These are phyloP conservation scores for Coccomyxa subellipsoidea DNA, from an alignment of 163 green algal genomes.

Conservation along the genomic window DNA sequence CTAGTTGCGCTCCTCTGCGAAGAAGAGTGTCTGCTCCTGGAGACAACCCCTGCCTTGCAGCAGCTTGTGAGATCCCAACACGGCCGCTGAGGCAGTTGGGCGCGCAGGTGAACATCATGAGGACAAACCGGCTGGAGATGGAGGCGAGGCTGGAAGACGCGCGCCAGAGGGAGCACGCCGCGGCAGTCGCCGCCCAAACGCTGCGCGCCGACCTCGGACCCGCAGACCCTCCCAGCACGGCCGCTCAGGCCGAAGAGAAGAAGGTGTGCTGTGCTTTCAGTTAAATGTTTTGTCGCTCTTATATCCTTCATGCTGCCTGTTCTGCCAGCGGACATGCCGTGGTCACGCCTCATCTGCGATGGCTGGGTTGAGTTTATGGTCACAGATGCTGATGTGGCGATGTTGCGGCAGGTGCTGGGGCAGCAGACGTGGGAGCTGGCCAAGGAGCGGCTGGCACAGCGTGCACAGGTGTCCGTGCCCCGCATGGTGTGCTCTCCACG, in stretches of 20 bases:
- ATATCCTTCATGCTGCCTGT: too few species aligned
- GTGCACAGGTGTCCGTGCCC: neutral
- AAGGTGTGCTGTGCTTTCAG: conserved; percentile 1
- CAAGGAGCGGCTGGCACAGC: conserved; percentile 3
- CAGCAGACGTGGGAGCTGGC: conserved; percentile 3
- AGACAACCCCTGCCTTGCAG: too few species aligned
- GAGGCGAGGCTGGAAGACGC: neutral
- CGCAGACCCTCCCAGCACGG: neutral
- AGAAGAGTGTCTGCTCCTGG: too few species aligned
- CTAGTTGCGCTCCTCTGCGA: too few species aligned
- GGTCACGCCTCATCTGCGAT: too few species aligned
- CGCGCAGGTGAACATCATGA: neutral
- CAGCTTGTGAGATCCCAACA: too few species aligned
- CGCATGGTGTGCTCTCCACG: neutral
- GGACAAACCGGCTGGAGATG: neutral
- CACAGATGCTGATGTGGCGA: too few species aligned
- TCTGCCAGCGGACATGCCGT: too few species aligned
- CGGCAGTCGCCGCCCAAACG: neutral
- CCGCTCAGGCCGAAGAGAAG: neutral
- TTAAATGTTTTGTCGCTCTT: too few species aligned
- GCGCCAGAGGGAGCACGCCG: neutral
- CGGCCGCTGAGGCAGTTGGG: too few species aligned
- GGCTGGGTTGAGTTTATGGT: too few species aligned
- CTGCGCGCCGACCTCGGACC: neutral
- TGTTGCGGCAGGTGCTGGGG: neutral